These are phyloP conservation scores for Ogataea sp. DNA, from an alignment of 805 yeast species.

Conservation along the genomic window DNA sequence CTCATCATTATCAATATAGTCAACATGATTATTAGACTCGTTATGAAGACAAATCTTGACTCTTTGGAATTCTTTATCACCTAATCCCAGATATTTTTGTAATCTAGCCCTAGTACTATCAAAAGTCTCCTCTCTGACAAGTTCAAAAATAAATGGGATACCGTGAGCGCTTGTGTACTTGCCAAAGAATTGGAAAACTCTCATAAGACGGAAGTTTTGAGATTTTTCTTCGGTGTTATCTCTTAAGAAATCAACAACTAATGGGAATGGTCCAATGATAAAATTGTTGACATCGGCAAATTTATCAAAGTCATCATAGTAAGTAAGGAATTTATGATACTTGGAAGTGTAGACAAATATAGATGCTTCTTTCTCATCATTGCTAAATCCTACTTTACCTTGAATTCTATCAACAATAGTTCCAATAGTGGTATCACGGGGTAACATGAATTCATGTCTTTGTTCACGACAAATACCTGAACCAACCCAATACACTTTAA, in stretches of 20 bases:
- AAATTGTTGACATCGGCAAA: constrained; percentile 33
- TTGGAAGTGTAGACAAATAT: constrained; percentile 52
- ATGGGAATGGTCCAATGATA: constrained; percentile 41
- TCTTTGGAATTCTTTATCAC: constrained; percentile 73
- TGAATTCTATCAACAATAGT: constrained; percentile 50
- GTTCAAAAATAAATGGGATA: constrained; percentile 74
- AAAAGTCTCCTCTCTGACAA: constrained; percentile 60
- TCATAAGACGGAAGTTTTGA: constrained; percentile 34
- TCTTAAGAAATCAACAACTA: constrained; percentile 23
- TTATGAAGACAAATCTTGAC: constrained; percentile 57
- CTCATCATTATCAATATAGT: constrained; percentile 46
- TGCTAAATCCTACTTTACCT: constrained; percentile 42
- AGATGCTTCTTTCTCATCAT: constrained; percentile 35
- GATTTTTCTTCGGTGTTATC: background rate
- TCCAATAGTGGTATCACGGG: constrained; percentile 47
- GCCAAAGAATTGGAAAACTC: constrained; percentile 73
- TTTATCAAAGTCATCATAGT: constrained; percentile 25
- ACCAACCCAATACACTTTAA: constrained; percentile 66
- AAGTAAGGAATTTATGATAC: constrained; percentile 19
- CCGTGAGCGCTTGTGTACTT: constrained; percentile 64
- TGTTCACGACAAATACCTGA: constrained; percentile 66
- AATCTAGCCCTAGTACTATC: constrained; percentile 57
- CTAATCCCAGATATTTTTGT: constrained; percentile 63
- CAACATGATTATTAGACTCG: constrained; percentile 27
- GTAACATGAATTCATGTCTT: constrained; percentile 60